Conservation (phyloP, 1,284 basidiomycete genomes). For the Sphaerobolus stellatus region DNA sequence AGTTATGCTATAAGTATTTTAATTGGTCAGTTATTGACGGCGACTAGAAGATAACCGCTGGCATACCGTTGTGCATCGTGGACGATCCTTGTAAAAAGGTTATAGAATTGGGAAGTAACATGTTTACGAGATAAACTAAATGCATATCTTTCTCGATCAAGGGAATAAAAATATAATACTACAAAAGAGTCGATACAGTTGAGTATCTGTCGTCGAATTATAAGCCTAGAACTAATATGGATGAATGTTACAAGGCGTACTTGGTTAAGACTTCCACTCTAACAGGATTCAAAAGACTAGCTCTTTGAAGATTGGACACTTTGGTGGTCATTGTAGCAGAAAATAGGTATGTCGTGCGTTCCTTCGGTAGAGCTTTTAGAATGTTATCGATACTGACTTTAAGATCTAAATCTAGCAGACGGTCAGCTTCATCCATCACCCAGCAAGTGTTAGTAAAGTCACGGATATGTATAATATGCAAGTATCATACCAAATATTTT, state of each 20-base stretch:
- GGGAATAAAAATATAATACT: conserved; percentile 96
- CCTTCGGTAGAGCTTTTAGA: conserved; percentile 91
- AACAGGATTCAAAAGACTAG: conserved; percentile 94
- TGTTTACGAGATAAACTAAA: conserved; percentile 88
- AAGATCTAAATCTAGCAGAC: conserved; percentile 96
- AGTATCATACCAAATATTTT: conserved; percentile 78
- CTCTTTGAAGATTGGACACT: conserved; percentile 95
- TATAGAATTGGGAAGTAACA: conserved; percentile 88
- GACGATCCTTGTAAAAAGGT: conserved; percentile 97
- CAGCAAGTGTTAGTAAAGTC: conserved; percentile 30
- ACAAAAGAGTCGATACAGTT: conserved; percentile 92
- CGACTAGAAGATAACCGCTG: not conserved
- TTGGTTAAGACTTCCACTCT: conserved; percentile 93
- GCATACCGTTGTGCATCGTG: conserved; percentile 83
- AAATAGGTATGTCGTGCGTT: conserved; percentile 95
- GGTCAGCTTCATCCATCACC: conserved; percentile 98
- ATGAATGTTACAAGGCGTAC: conserved; percentile 44
- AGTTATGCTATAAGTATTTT: conserved; percentile 58
- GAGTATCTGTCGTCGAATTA: conserved; percentile 68
- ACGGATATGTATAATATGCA: conserved; percentile 9
- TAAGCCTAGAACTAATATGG: not conserved
- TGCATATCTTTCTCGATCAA: conserved; percentile 91
- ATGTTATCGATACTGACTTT: conserved; percentile 97
- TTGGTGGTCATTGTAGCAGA: conserved; percentile 99
- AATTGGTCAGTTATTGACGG: not conserved